Base-by-base conservation (phyloP, 371 early-diverging fungal species). In the Mucor circinelloides region DNA sequence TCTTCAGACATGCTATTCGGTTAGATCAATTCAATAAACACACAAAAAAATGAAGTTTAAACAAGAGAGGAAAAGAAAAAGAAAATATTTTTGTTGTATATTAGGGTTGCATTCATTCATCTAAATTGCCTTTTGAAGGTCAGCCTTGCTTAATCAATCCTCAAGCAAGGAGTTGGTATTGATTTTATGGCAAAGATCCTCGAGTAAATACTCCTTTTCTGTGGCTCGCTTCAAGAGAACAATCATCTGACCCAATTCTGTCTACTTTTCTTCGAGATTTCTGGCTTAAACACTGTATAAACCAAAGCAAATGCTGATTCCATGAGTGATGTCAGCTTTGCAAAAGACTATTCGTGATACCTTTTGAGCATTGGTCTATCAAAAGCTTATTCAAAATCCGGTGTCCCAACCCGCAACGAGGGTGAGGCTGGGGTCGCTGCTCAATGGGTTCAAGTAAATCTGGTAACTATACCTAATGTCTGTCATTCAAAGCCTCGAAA, bases 1-100 rank as follows among this genome's bases (percentile, higher is more conserved):
- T 67, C 63, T 63, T 63, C 63, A 50, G 63, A 63, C 63, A 63
- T 63, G 21, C 30, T 55, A n/a, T n/a, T 0, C 28, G 30, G 6
- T 55, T 30, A n/a, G 9, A 8, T 30, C 17, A 15, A 54, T 27
- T 54, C 30, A 54, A 13, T 23, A 40, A 40, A 40, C 42, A 17
- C 10, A 48, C 10, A 48, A 25, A 48, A 23, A 23, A n/a, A 31
- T 3, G n/a, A n/a, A 23, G 55, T 54, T 54, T 10, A 54, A 28
- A 27, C 27, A n/a, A 31, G 30, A 31, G 30, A 54, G n/a, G 17
- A 17, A 31, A 15, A 28, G 12, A 19, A 31, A 31, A 55, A 55
- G 31, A 55, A 31, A 55, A 55, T 27, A 15, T 50, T 50, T 50
- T 50, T 48, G 48, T 23, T 36, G 23, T 50, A 48, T 13, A 50